A percentile compares a stretch with the other conserved stretches of the same genome.
phyloP scores from a whole-genome alignment of 257 asterid species.

The Misopates orontium region DNA sequence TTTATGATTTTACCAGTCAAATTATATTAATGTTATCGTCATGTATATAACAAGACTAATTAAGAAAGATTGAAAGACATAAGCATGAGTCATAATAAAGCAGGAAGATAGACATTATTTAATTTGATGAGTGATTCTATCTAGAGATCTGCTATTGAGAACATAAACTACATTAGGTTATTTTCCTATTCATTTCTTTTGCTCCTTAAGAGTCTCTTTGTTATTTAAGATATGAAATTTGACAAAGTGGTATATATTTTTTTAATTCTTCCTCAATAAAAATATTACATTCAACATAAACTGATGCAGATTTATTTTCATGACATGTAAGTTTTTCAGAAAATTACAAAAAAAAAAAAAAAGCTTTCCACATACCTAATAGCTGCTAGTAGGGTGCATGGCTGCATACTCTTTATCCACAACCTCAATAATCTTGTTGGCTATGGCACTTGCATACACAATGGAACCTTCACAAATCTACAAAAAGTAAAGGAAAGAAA shows the following conservation, averaged over 20 bases:
- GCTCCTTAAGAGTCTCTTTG: too few relatives aligned
- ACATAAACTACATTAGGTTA: background rate
- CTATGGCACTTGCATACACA: constrained; percentile 64
- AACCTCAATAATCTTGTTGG: constrained; percentile 57
- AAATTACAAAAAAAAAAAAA: background rate
- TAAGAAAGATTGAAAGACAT: background rate
- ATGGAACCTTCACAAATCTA: constrained; percentile 65
- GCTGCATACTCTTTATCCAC: constrained; percentile 55
- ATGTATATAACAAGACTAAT: background rate
- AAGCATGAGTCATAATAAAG: background rate
- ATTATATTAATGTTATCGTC: background rate
- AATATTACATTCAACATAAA: background rate
- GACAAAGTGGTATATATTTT: background rate
- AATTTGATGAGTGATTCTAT: background rate
- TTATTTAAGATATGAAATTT: background rate
- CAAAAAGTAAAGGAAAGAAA: background rate
- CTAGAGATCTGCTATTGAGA: background rate
- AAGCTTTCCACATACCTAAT: constrained; percentile 32
- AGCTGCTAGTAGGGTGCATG: constrained; percentile 55
- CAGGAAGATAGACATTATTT: background rate
- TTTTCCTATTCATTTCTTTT: background rate
- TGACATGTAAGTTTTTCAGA: background rate
- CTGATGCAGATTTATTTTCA: background rate
- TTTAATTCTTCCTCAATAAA: background rate
- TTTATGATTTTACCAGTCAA: background rate